These are phyloP conservation scores for Lumnitzera racemosa DNA, from an alignment of 345 rosid species.

Conservation along the genomic window DNA sequence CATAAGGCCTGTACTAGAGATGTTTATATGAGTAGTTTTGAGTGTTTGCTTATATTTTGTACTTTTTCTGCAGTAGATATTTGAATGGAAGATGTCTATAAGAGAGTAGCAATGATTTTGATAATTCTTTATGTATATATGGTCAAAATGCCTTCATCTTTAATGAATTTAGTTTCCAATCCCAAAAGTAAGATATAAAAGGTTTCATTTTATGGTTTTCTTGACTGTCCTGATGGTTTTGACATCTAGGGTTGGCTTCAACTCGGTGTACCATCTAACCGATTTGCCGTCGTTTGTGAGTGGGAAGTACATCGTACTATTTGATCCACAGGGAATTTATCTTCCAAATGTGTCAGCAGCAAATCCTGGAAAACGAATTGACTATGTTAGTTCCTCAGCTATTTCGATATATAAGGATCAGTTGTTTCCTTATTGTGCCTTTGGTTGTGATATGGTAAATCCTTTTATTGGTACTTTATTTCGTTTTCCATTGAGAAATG, in stretches of 20 bases:
- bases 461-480: constrained; percentile 75
- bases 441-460: constrained; percentile 80
- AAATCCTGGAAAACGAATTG: constrained; percentile 91
- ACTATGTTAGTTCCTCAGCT: constrained; percentile 71
- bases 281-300: constrained; percentile 96
- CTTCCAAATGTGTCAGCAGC: constrained; percentile 81
- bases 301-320: constrained; percentile 70
- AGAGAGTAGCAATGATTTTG: too few relatives aligned
- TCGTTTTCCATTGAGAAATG: constrained; percentile 85
- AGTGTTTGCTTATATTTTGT: too few relatives aligned
- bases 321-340: constrained; percentile 86
- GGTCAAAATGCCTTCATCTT: too few relatives aligned
- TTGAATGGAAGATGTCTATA: too few relatives aligned
- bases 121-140: too few relatives aligned
- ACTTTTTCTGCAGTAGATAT: too few relatives aligned
- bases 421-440: constrained; percentile 76
- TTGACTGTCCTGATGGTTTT: constrained; percentile 13
- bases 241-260: constrained; percentile 73
- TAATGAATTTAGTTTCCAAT: too few relatives aligned
- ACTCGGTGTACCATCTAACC: constrained; percentile 90
- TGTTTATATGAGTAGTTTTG: too few relatives aligned
- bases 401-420: constrained; percentile 60
- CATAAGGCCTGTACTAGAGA: too few relatives aligned
- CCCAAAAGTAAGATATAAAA: too few relatives aligned
- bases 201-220: neutral